Evolutionary conservation across 176 grass and related monocot genomes (phyloP).

Genomic region (Melocanna baccifera): DNA sequence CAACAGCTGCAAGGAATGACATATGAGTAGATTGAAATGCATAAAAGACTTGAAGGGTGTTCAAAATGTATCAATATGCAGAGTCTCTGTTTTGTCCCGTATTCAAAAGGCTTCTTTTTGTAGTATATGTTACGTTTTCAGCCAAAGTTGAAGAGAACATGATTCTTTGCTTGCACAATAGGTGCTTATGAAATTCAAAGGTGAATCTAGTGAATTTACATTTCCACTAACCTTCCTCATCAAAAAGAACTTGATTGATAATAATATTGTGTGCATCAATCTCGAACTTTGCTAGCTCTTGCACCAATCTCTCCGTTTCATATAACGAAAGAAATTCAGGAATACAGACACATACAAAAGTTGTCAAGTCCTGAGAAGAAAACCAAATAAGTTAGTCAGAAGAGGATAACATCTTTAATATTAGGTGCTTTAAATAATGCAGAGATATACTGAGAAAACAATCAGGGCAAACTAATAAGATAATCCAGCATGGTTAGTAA

Average conservation of each 20-base stretch:
- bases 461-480: not conserved
- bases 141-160: not conserved
- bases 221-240: conserved; percentile 77
- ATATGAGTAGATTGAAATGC: conserved; percentile 16
- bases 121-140: conserved; percentile 1
- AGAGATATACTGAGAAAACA: not conserved
- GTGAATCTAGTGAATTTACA: not conserved
- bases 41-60: not conserved
- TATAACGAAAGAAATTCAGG: conserved; percentile 99
- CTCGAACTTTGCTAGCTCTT: conserved; percentile 95
- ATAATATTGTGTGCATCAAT: conserved; percentile 98
- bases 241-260: conserved; percentile 95
- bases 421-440: conserved; percentile 8
- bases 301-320: conserved; percentile 99
- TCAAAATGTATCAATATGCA: not conserved
- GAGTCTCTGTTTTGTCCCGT: not conserved
- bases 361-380: conserved; percentile 81
- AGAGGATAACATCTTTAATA: not conserved
- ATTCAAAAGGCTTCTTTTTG: not conserved
- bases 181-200: not conserved
- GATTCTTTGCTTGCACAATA: conserved; percentile 6
- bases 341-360: conserved; percentile 97
- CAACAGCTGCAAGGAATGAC: conserved; percentile 56
- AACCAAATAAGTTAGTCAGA: conserved; percentile 20
- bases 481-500: not conserved